Base-by-base conservation (phyloP, 768 basidiomycete species). In the Chalciporus piperatus region DNA sequence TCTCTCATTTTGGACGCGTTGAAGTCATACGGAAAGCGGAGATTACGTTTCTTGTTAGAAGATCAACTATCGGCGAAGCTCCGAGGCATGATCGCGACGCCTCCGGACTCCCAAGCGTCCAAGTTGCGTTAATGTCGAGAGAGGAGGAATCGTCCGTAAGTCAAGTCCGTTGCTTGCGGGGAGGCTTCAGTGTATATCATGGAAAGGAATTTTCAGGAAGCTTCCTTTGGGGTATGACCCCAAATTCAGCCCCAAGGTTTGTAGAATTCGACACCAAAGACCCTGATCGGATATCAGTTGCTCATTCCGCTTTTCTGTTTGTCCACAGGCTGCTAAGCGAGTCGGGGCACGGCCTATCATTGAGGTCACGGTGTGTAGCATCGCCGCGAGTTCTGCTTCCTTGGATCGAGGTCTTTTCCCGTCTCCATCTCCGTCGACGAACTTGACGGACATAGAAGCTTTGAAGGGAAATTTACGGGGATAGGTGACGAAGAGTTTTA, bases 321-420 rank as follows among this genome's bases (percentile, higher is more conserved):
- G 49, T 56, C 49, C 51, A 54, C 4, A 37, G 59, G 54, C 60
- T 60, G 47, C 57, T 44, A 59, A 50, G 59, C 43, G 59, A 51
- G 56, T 49, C 41, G 56, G 28, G 54, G 25, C 14, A 48, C 50
- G 30, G 22, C 30, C 20, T 47, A 48, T 52, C 22, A 22, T 22
- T 22, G n/a, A 25, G 25, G 25, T 25, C 7, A 17, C 12, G 30
- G 41, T 19, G 35, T 16, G 23, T 11, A 39, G 45, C 33, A 53
- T 56, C 37, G 25, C 54, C 63, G 63, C 42, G 42, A 37, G 27
- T 54, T 56, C 54, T 42, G 41, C 51, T 64, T 64, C 63, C 45
- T 47, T 45, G 43, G n/a, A 60, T 50, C 35, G 46, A 47, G 42
- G 41, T 12, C 25, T 17, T 40, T 39, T 23, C 25, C 30, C 38